phyloP scores from a whole-genome alignment of 805 yeast species.

The Saccharomycopsis amapae region DNA sequence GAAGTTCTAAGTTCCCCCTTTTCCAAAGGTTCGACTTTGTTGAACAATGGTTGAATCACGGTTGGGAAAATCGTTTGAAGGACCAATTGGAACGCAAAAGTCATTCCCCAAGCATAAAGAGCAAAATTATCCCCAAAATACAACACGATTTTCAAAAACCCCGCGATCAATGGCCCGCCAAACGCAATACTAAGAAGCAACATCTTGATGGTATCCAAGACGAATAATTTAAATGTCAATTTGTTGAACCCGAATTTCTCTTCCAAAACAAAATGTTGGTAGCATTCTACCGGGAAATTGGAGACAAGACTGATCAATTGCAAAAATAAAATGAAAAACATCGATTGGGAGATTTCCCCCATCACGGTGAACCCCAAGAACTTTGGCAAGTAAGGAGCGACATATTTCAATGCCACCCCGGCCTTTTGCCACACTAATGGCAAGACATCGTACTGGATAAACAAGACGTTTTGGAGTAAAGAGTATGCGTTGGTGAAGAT shows the following conservation, averaged over 20 bases:
- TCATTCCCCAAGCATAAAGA: slow-evolving; percentile 67
- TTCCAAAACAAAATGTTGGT: slow-evolving; percentile 80
- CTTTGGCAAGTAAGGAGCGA: slow-evolving; percentile 25
- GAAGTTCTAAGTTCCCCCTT: slow-evolving; percentile 81
- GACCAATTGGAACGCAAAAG: slow-evolving; percentile 63
- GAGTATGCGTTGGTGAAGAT: slow-evolving; percentile 46
- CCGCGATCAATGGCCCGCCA: slow-evolving; percentile 68
- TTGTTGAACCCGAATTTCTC: slow-evolving; percentile 93
- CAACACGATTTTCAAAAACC: slow-evolving; percentile 73
- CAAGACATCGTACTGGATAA: slow-evolving; percentile 53
- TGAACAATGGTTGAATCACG: slow-evolving; percentile 86
- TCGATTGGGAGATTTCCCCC: slow-evolving; percentile 65
- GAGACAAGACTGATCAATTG: slow-evolving; percentile 44
- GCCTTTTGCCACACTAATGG: slow-evolving; percentile 57
- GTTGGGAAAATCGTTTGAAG: slow-evolving; percentile 75
- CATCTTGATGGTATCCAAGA: slow-evolving; percentile 63
- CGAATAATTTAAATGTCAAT: slow-evolving; percentile 63
- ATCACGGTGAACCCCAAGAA: slow-evolving; percentile 32
- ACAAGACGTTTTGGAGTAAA: slow-evolving; percentile 47
- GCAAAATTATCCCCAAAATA: slow-evolving; percentile 76
- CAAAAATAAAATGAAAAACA: slow-evolving; percentile 52
- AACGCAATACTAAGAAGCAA: slow-evolving; percentile 45
- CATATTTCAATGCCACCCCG: slow-evolving; percentile 26
- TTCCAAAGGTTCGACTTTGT: slow-evolving; percentile 82
- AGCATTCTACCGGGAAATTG: slow-evolving; percentile 64